Conservation (phyloP, 139 green algal genomes). For the Nannochloris sp. region DNA sequence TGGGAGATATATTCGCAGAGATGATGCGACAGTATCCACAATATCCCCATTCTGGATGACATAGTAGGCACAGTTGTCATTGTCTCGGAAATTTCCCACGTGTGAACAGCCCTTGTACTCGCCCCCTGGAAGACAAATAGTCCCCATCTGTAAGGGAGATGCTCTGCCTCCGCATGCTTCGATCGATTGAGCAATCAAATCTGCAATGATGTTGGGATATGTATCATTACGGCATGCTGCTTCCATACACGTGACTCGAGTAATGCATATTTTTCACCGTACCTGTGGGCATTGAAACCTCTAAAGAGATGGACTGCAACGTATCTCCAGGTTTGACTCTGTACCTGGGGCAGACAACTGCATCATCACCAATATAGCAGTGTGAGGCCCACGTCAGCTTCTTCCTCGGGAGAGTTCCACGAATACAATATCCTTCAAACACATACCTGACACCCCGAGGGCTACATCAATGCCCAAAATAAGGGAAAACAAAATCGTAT, state of each 20-base stretch:
- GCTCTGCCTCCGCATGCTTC: neutral
- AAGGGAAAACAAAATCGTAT: no score
- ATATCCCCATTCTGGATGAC: slow-evolving; percentile 7
- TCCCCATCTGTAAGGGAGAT: neutral
- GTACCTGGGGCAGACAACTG: neutral
- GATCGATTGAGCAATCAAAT: neutral
- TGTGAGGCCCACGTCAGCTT: no score
- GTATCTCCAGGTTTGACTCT: neutral
- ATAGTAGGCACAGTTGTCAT: slow-evolving; percentile 2
- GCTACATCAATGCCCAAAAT: no score
- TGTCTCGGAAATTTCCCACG: slow-evolving; percentile 4
- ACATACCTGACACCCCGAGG: no score
- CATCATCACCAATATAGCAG: no score
- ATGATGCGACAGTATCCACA: neutral
- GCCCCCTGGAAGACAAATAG: slow-evolving; percentile 2
- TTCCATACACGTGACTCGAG: no score
- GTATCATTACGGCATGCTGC: no score
- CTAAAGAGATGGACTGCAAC: neutral
- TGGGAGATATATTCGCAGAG: neutral
- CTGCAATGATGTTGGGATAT: neutral
- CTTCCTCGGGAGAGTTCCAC: no score
- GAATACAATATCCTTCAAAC: no score
- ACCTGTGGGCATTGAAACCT: neutral
- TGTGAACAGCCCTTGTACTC: neutral
- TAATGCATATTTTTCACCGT: neutral